Conservation (phyloP, 495 filamentous ascomycete genomes). For the Aspergillus diversus region DNA sequence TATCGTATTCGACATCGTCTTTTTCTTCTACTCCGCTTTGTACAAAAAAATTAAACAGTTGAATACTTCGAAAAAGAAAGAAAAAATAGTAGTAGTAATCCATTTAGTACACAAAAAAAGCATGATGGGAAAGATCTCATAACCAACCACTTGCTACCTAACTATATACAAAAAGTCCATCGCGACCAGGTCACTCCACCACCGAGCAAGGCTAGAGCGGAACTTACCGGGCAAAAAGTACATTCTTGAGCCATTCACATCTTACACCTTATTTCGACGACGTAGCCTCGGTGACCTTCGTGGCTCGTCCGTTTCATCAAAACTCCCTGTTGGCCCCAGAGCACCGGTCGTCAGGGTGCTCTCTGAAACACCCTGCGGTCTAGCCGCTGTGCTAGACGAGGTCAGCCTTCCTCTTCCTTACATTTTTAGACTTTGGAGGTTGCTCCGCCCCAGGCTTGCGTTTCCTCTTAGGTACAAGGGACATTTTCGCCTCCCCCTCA, state of each 20-base stretch:
- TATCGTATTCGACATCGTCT: background rate
- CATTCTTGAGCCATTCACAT: background rate
- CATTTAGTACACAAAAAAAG: background rate
- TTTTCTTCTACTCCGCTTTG: background rate
- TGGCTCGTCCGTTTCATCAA: background rate
- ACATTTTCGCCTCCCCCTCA: slow-evolving; percentile 16
- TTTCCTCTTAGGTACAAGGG: slow-evolving; percentile 15
- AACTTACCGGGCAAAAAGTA: background rate
- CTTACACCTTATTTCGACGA: background rate
- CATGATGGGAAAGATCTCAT: background rate
- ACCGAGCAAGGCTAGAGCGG: background rate
- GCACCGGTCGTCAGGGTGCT: background rate
- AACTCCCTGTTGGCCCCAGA: background rate
- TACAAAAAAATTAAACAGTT: background rate
- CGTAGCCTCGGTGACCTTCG: background rate
- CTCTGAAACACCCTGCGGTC: background rate
- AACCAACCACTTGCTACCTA: background rate
- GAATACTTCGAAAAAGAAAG: background rate
- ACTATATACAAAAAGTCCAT: background rate
- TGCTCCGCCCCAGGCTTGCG: background rate
- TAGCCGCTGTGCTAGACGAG: background rate
- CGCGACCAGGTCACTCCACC: background rate
- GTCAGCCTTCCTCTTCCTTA: background rate
- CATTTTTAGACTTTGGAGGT: background rate
- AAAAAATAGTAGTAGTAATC: background rate